Evolutionary conservation across 306 rosid species (phyloP).

Genomic region (Rosa multiflora): DNA sequence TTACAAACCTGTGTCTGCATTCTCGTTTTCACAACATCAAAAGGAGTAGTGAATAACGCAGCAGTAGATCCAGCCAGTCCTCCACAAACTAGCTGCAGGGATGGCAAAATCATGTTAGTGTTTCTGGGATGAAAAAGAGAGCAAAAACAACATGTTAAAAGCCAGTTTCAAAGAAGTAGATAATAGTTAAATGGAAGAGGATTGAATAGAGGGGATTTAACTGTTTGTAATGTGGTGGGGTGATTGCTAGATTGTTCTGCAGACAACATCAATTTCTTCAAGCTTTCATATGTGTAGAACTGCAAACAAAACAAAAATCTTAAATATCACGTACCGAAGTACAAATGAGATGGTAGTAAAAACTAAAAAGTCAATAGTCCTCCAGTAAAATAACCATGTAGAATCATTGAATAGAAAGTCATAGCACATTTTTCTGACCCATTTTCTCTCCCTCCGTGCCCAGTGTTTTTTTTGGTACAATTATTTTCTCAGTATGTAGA

Average conservation of each 20-base stretch:
- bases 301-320: slow-evolving; percentile 35
- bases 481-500: slow-evolving; percentile 15
- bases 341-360: slow-evolving; percentile 19
- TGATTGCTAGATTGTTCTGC: slow-evolving; percentile 38
- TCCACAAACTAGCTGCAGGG: slow-evolving; percentile 83
- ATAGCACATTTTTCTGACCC: background rate
- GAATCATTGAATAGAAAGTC: background rate
- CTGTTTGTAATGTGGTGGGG: slow-evolving; percentile 64
- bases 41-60: slow-evolving; percentile 90
- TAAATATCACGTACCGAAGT: slow-evolving; percentile 17
- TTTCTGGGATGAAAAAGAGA: slow-evolving; percentile 16
- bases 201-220: slow-evolving; percentile 35
- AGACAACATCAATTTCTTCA: slow-evolving; percentile 62
- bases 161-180: background rate
- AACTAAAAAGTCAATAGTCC: background rate
- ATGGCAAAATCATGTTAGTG: slow-evolving; percentile 23
- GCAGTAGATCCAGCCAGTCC: slow-evolving; percentile 98
- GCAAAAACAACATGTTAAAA: background rate
- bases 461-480: background rate
- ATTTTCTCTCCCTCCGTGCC: background rate
- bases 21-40: slow-evolving; percentile 95
- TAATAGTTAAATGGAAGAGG: background rate
- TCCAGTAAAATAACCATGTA: background rate
- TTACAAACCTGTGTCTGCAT: slow-evolving; percentile 83
- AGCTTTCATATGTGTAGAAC: slow-evolving; percentile 91